Base-by-base conservation (phyloP, 2,329 filamentous ascomycete genomes). In the Aspergillus udagawae region DNA sequence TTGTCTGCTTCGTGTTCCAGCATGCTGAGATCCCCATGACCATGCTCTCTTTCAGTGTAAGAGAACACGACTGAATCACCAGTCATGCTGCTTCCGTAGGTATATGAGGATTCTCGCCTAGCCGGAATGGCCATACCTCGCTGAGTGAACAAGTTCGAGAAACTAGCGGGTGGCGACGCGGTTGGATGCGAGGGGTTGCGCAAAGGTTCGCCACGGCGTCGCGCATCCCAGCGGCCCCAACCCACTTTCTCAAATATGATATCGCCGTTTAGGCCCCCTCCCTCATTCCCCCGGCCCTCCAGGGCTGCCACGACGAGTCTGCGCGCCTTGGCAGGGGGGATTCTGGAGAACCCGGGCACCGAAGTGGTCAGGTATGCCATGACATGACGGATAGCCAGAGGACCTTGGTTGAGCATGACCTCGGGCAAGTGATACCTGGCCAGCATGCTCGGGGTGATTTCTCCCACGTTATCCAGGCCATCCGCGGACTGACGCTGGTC, bases 221-320 rank as follows among this genome's bases (percentile, higher is more conserved):
- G 86, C 60, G 92, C 94, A 74, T 95, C 90, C 93, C 93, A 99
- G 64, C 92, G 86, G 58, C 94, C 94, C 93, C 93, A 97, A 70
- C 93, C 93, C 58, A 97, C 91, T 81, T 97, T 97, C 74, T 95
- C 90, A 71, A 96, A 97, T 54, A 79, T 63, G 58, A 79, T 73
- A 51, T 86, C 85, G 58, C 82, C 82, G 62, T 86, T 82, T 55
- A 77, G 75, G 61, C 83, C 83, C 60, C 77, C 79, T 48, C 77
- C 82, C 55, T 80, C 82, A 49, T 77, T 80, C n/a, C 80, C 79
- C 66, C 90, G 88, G 66, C 90, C 89, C 77, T 97, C 93, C 64
- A 97, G 78, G 59, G 92, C 93, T 58, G 88, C 89, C n/a, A 97
- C 93, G 4, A 97, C 92, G 58, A 97, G 79, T 73, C 93, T 86